These are phyloP conservation scores for Arachis monticola DNA, from an alignment of 331 rosid genomes.

Conservation along the genomic window DNA sequence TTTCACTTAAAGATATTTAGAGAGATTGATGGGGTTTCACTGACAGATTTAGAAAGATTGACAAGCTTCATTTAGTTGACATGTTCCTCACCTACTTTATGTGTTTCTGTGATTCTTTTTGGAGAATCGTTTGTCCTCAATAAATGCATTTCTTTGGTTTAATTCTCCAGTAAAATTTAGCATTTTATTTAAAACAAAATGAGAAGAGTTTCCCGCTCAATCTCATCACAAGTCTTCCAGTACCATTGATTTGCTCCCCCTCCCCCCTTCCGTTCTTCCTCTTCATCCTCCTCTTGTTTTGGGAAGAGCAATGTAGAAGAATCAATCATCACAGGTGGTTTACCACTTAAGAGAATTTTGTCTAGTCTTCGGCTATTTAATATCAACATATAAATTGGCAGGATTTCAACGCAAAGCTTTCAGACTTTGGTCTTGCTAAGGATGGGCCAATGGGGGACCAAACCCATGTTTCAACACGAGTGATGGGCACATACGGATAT, in stretches of 20 bases:
- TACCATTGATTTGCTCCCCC: neutral
- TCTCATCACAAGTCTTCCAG: neutral
- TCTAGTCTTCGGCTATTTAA: slow-evolving; percentile 34
- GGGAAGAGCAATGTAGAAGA: slow-evolving; percentile 15
- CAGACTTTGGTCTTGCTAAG: slow-evolving; percentile 98
- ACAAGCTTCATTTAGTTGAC: slow-evolving; percentile 18
- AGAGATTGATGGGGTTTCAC: neutral
- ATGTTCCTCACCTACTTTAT: slow-evolving; percentile 23
- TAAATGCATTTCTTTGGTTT: neutral
- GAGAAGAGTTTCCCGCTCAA: neutral
- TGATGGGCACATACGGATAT: slow-evolving; percentile 95
- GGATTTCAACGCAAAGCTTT: slow-evolving; percentile 93
- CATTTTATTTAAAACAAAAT: slow-evolving; percentile 1
- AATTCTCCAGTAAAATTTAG: slow-evolving; percentile 3
- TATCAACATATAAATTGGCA: slow-evolving; percentile 45
- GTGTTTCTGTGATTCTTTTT: neutral
- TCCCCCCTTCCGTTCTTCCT: no score
- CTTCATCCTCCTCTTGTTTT: neutral
- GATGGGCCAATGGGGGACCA: slow-evolving; percentile 99
- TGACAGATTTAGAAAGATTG: slow-evolving; percentile 8
- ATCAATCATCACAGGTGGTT: neutral
- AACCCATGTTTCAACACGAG: slow-evolving; percentile 97
- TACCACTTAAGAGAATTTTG: slow-evolving; percentile 7
- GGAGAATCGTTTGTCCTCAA: neutral
- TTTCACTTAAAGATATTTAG: no score